Evolutionary conservation across 305 asterid genomes (phyloP), one percentile per base, ranked within the genome.

Genomic region (Fraxinus platypoda): DNA sequence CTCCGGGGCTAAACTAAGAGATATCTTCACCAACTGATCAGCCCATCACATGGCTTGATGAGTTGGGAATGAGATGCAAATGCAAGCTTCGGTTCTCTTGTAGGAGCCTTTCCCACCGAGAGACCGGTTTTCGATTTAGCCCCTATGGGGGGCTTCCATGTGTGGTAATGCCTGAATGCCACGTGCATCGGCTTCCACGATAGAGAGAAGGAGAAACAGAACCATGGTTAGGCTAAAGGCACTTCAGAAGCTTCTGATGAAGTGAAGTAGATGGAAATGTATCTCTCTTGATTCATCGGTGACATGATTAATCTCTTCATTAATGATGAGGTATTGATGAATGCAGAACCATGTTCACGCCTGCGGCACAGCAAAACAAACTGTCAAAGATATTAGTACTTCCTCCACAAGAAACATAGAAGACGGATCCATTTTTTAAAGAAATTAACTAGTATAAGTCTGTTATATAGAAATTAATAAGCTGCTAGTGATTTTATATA

Each of bases 351-450:
- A 89, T 85, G 85, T 87, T 91, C 86, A 95, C 86, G 97, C 99
- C 99, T 95, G 99, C 75, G 94, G 94, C 96, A 95, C 98, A 91
- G 95, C 96, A 92, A 95, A 93, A 84, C 95, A 92, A 84, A 95
- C 98, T 95, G 97, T 91, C 97, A 91, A 91, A 88, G 90, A 88
- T 89, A 86, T 93, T 91, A 95, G 98, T 89, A 91, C 75, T 83
- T 81, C 86, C 37, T 9, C 75, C 37, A 70, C 75, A 28, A 15
- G 75, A 30, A 52, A 52, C 62, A 17, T 17, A 52, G 57, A 17
- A 52, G 62, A 52, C 15, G 13, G 71, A 21, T 59, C 25, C 7
- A 46, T 13, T 46, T 46, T 46, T 46, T 46, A 46, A 46, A 46
- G 57, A 46, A 46, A 46, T 17, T 49, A 46, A 13, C 19, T 4